Percentiles rank a stretch among this genome's conserved stretches.
phyloP scores from a whole-genome alignment of 148 eudicot genomes.

The Camellia granthamiana region DNA sequence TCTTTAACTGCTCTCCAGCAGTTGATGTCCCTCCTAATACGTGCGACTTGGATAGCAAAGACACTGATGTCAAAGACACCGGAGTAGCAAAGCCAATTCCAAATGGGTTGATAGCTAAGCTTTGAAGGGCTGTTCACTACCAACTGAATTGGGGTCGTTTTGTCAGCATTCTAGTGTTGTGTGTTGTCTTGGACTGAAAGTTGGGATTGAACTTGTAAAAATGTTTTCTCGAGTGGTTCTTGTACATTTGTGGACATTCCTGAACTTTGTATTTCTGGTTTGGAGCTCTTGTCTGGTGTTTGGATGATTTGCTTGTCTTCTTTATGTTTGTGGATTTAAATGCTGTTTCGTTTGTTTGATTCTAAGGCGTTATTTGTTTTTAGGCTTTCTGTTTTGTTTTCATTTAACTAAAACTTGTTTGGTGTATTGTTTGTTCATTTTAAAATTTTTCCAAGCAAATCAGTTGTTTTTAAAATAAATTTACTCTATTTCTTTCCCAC shows the following conservation, averaged over 20 bases:
- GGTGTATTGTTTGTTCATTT: too few species aligned
- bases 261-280: neutral
- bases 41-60: conserved; percentile 46
- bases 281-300: conserved; percentile 1
- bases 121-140: conserved; percentile 22
- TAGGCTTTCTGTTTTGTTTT: too few species aligned
- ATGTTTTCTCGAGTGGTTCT: neutral
- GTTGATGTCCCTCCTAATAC: conserved; percentile 53
- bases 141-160: neutral
- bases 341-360: neutral
- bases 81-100: conserved; percentile 34
- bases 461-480: too few species aligned
- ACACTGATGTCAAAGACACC: conserved; percentile 39
- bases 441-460: too few species aligned
- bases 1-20: conserved; percentile 61
- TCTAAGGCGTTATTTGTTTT: too few species aligned
- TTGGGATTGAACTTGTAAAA: neutral
- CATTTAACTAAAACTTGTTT: too few species aligned
- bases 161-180: too few species aligned
- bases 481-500: too few species aligned
- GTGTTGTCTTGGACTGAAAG: neutral
- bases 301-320: neutral
- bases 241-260: conserved; percentile 11
- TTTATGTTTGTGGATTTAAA: neutral
- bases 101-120: conserved; percentile 39